Evolutionary conservation across 148 eudicot species (phyloP).

Genomic region (Beta vulgaris): DNA sequence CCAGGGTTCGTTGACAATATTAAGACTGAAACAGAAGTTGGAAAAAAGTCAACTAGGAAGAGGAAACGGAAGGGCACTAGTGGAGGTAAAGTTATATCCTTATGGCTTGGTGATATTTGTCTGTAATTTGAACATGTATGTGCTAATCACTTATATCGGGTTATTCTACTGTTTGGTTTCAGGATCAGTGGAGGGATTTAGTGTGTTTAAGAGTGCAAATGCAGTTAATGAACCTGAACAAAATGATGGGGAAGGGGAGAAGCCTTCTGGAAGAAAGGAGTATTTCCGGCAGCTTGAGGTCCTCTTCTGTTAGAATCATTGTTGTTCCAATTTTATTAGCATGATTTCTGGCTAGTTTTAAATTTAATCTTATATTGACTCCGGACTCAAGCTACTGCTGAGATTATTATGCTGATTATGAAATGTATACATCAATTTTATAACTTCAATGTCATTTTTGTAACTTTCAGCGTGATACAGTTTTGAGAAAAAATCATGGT

Average conservation of each 20-base stretch:
- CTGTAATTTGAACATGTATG: neutral
- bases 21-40: slow-evolving; percentile 33
- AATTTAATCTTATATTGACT: neutral
- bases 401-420: neutral
- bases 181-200: slow-evolving; percentile 75
- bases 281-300: slow-evolving; percentile 75
- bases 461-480: slow-evolving; percentile 59
- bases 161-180: slow-evolving; percentile 12
- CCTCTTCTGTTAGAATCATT: neutral
- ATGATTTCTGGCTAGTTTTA: neutral
- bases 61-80: slow-evolving; percentile 58
- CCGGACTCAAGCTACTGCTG: neutral
- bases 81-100: slow-evolving; percentile 39
- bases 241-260: slow-evolving; percentile 34
- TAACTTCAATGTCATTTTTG: slow-evolving; percentile 1
- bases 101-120: neutral
- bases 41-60: slow-evolving; percentile 42
- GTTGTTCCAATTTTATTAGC: neutral
- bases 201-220: slow-evolving; percentile 62
- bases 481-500: slow-evolving; percentile 64
- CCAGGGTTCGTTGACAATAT: slow-evolving; percentile 23
- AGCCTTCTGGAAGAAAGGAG: slow-evolving; percentile 49
- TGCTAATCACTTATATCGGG: neutral
- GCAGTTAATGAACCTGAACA: slow-evolving; percentile 31
- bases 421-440: slow-evolving; percentile 2